Base-by-base conservation (phyloP, 192 early-diverging fungal genomes). In the Backusella circina region DNA sequence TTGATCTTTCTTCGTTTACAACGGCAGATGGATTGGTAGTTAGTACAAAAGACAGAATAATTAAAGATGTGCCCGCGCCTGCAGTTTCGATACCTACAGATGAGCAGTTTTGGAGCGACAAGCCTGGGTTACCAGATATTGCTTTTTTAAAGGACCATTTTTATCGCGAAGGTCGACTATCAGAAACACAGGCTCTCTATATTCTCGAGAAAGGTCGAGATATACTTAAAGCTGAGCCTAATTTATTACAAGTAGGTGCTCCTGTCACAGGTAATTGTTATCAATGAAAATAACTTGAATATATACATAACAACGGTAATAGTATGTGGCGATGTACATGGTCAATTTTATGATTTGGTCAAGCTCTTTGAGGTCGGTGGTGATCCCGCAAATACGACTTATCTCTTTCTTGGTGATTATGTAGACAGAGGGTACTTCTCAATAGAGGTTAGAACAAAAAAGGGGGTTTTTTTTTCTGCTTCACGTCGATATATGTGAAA, bases 301-400 rank as follows among this genome's bases (percentile, higher is more conserved):
- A 23, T 10, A 26, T 57, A 28, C 18, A 18, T 47, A 47, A 47
- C 44, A 47, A 47, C 44, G 6, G 47, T 47, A 12, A 26, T 67
- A 95, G 95, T 99, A 6, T 98, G 96, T 82, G 97, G 97, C 51
- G 97, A 99, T 83, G 92, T 99, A 74, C 97, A 99, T 81, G 97
- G 97, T n/a, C 97, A 99, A 77, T 99, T 91, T 79, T 99, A 91
- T 80, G 97, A 99, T 83, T 83, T 99, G 78, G 94, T 99, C 94
- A 98, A 99, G 82, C 88, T 99, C 31, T 96, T 99, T 85, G 96
- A 98, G 79, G 96, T 99, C 8, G 97, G 97, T 44, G 97, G 97
- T 54, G 92, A 95, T 80, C 96, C 96, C 18, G 92, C 91, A 1
- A 90, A 88, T 33, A 98, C 97, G 2, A 86, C 93, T 31, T 98